Base-by-base conservation (phyloP, 2,329 filamentous ascomycete species). In the Paecilomyces niveus region DNA sequence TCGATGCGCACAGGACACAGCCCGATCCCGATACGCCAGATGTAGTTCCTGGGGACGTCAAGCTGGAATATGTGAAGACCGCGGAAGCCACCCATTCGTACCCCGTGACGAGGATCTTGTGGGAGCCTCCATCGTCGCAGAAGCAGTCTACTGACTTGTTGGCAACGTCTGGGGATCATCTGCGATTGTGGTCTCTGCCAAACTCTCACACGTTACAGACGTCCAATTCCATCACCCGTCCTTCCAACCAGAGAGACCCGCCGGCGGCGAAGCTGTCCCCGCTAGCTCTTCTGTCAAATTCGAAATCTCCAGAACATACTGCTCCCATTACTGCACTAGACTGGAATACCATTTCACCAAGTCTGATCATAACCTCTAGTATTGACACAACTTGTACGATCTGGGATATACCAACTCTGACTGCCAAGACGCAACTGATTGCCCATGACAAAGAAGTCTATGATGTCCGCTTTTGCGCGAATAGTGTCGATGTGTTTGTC, bases 361-460 rank as follows among this genome's bases (percentile, higher is more conserved):
- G 93, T 72, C 81, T 99, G 57, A 99, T 99, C 70, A 99, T 99
- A 69, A 99, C 94, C 0, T 97, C 92, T 3, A 97, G 92, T 73
- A 99, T 99, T 69, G 94, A 99, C 71, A 99, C 94, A 1, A 99
- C 94, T 5, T 99, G 94, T 77, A 99, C 94, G 3, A 99, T 99
- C 64, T 99, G 94, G 94, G 94, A 99, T 73, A 99, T 99, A 58
- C 94, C 94, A 3, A 97, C 94, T 0, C 81, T 99, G 62, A 99
- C 94, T 0, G 94, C 94, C 56, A 99, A 99, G 78, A 99, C 94
- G 1, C 94, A 99, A 73, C 81, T 99, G 53, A 99, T 99, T 75
- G 94, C 94, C 21, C 94, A 99, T 73, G 94, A 99, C 77, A 97
- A 97, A 75, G 94, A 99, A 75, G 94, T 99, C 5, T 99, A 96